Percentiles rank a stretch among this genome's conserved stretches.
phyloP scores from a whole-genome alignment of 2,329 filamentous ascomycete genomes.

The Hymenoscyphus occultus region DNA sequence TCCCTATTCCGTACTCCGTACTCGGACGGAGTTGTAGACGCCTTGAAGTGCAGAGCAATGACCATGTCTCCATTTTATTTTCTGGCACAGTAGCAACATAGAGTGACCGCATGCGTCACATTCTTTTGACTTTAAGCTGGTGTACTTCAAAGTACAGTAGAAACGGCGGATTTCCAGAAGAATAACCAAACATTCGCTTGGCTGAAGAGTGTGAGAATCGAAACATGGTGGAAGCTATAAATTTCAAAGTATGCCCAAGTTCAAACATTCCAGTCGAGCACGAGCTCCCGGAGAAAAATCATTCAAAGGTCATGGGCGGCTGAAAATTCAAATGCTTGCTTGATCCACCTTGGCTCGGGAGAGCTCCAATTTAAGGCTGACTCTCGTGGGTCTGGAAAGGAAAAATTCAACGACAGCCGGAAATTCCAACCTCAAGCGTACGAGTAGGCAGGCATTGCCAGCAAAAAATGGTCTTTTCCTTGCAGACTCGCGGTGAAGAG shows the following conservation, averaged over 20 bases:
- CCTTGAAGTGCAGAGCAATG: neutral
- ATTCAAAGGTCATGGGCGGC: neutral
- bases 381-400: neutral
- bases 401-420: neutral
- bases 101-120: neutral
- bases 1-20: neutral
- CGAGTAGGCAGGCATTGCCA: neutral
- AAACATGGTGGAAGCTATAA: neutral
- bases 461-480: neutral
- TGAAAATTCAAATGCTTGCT: neutral
- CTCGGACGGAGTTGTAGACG: neutral
- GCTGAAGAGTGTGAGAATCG: neutral
- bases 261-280: neutral
- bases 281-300: neutral
- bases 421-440: neutral
- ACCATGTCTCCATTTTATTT: neutral
- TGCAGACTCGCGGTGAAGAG: constrained; percentile 9
- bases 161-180: neutral
- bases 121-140: neutral
- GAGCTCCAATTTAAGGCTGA: constrained; percentile 5
- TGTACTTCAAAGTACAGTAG: neutral
- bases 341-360: neutral
- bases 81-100: neutral
- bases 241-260: neutral
- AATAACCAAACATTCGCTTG: neutral